Evolutionary conservation across 305 asterid species (phyloP).

Genomic region (Fraxinus ornus): DNA sequence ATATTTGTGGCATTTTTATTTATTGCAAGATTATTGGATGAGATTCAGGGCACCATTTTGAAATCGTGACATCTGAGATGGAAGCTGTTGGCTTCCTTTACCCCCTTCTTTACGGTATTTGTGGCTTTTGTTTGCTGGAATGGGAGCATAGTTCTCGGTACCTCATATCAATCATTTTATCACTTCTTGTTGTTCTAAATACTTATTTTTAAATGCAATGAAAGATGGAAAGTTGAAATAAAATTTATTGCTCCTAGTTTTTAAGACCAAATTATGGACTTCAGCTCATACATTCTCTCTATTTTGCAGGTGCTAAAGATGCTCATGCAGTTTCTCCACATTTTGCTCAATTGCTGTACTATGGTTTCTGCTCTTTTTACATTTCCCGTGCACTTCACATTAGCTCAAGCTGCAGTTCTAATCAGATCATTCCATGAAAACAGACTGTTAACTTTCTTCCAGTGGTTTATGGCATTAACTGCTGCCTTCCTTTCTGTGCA

Average conservation of each 20-base stretch:
- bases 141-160: slow-evolving; percentile 93
- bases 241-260: not conserved
- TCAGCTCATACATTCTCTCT: slow-evolving; percentile 3
- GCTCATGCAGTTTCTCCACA: slow-evolving; percentile 89
- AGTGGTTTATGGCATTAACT: slow-evolving; percentile 40
- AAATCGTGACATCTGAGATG: slow-evolving; percentile 64
- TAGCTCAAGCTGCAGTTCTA: slow-evolving; percentile 37
- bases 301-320: slow-evolving; percentile 85
- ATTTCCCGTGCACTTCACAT: slow-evolving; percentile 62
- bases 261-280: not conserved
- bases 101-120: slow-evolving; percentile 61
- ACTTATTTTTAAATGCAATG: not conserved
- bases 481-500: slow-evolving; percentile 63
- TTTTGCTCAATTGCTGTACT: slow-evolving; percentile 77
- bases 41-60: slow-evolving; percentile 45
- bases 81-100: slow-evolving; percentile 56
- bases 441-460: slow-evolving; percentile 41
- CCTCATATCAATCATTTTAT: slow-evolving; percentile 7
- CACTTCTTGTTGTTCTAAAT: not conserved
- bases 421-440: slow-evolving; percentile 45
- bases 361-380: slow-evolving; percentile 63
- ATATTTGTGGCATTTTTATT: slow-evolving; percentile 17
- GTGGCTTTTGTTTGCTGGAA: slow-evolving; percentile 74
- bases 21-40: slow-evolving; percentile 61
- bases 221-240: not conserved